phyloP scores from a whole-genome alignment of 768 basidiomycete genomes.

The Phylloporus arenicola region DNA sequence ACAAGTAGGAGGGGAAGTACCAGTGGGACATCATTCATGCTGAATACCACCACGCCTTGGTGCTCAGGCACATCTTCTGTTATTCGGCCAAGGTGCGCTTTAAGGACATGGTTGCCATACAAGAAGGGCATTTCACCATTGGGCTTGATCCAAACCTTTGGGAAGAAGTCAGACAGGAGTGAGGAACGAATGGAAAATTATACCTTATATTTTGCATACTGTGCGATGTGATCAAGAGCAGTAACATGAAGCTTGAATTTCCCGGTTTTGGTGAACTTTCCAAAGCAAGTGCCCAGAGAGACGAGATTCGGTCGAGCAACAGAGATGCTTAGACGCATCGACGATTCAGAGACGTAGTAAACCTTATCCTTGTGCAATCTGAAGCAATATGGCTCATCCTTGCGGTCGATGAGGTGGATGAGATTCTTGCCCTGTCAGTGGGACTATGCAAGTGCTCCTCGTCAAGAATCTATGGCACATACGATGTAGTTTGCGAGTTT shows the following conservation, averaged over 20 bases:
- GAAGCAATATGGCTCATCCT: conserved; percentile 94
- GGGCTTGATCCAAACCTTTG: conserved; percentile 95
- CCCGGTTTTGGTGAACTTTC: conserved; percentile 94
- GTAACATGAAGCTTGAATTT: conserved; percentile 98
- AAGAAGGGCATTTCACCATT: conserved; percentile 99
- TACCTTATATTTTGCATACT: conserved; percentile 98
- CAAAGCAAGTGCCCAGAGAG: conserved; percentile 92
- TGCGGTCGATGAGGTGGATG: conserved; percentile 89
- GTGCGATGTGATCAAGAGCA: conserved; percentile 84
- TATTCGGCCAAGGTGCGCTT: conserved; percentile 97
- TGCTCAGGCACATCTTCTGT: conserved; percentile 99
- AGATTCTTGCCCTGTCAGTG: conserved; percentile 82
- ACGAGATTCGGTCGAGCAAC: conserved; percentile 90
- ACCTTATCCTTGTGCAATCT: conserved; percentile 91
- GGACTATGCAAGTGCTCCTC: not conserved
- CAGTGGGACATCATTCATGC: conserved; percentile 91
- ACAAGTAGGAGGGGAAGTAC: conserved; percentile 37
- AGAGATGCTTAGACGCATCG: conserved; percentile 89
- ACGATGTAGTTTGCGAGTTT: conserved; percentile 98
- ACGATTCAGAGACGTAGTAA: conserved; percentile 92
- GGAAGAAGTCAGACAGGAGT: not conserved
- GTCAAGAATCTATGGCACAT: conserved; percentile 22
- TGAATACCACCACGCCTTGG: conserved; percentile 95
- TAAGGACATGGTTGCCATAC: conserved; percentile 97
- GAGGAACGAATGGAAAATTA: conserved; percentile 9